These are phyloP conservation scores for Daldinia decipiens DNA, from an alignment of 495 filamentous ascomycete species.

Conservation along the genomic window DNA sequence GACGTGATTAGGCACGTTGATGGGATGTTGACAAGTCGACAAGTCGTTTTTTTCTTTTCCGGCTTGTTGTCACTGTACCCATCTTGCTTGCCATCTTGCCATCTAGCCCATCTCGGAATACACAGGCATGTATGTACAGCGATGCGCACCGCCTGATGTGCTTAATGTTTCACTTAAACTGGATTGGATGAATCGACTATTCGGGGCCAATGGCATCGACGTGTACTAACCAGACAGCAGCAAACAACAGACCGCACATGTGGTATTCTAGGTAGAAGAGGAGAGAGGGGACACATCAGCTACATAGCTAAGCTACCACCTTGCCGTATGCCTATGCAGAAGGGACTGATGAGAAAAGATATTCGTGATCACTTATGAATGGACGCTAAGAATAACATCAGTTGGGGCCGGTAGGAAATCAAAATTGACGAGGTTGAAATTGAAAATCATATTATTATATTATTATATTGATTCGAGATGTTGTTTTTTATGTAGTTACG, in stretches of 20 bases:
- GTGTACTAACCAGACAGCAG: constrained; percentile 19
- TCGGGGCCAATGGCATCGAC: constrained; percentile 17
- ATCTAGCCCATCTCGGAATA: neutral
- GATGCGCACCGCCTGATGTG: no score
- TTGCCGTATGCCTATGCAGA: constrained; percentile 6
- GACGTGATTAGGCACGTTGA: constrained; percentile 33
- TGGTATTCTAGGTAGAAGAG: constrained; percentile 1
- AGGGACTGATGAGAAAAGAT: neutral
- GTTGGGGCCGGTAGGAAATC: neutral
- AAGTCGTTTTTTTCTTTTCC: constrained; percentile 20
- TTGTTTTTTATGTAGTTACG: neutral
- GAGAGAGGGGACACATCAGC: constrained; percentile 6
- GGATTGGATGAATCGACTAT: constrained; percentile 12
- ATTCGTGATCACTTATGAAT: constrained; percentile 13
- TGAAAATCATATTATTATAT: constrained; percentile 6
- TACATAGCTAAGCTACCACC: neutral
- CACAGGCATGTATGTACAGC: neutral
- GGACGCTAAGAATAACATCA: constrained; percentile 15
- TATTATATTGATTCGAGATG: neutral
- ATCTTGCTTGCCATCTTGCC: neutral
- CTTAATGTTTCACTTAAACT: constrained; percentile 26
- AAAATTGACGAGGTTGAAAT: constrained; percentile 9
- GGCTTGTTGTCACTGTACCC: constrained; percentile 7
- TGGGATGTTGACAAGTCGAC: constrained; percentile 26
- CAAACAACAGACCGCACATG: constrained; percentile 17